A percentile compares a stretch with the other conserved stretches of the same genome.
Conservation (phyloP, 106 monocot species). For the Gastrodia elata region DNA sequence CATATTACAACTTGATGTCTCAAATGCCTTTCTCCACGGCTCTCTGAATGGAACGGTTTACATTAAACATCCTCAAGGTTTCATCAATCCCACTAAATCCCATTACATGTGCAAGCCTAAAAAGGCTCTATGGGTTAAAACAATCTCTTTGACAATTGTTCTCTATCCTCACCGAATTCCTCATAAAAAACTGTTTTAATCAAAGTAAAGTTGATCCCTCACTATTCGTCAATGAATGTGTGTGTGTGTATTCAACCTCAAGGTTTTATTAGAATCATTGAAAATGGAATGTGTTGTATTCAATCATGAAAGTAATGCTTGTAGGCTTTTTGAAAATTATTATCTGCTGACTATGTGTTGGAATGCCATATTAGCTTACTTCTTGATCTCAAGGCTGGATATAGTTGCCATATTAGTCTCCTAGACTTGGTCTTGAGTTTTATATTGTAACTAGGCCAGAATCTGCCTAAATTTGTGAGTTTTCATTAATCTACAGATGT, state of each 20-base stretch:
- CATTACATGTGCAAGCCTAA: too few relatives aligned
- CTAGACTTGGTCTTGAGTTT: neutral
- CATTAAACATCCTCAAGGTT: too few relatives aligned
- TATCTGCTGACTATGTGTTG: neutral
- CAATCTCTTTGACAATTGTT: too few relatives aligned
- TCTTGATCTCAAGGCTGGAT: neutral
- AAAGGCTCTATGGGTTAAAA: too few relatives aligned
- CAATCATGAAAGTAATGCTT: neutral
- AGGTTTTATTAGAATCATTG: neutral
- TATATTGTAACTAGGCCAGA: neutral
- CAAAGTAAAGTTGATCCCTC: neutral
- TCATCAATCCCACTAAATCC: too few relatives aligned
- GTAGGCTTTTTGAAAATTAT: too few relatives aligned
- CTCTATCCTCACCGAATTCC: neutral
- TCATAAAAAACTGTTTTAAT: neutral
- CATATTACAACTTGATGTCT: too few relatives aligned
- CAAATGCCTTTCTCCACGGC: too few relatives aligned
- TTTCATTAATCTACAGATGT: neutral
- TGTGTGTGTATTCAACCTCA: too few relatives aligned
- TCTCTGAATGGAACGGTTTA: too few relatives aligned
- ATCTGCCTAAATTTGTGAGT: neutral
- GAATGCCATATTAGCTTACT: neutral
- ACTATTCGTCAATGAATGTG: neutral
- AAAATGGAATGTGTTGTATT: neutral
- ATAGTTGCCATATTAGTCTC: neutral